Evolutionary conservation across 2,329 filamentous ascomycete species (phyloP), one percentile per base, ranked within the genome.

Genomic region (Talaromyces sp.): DNA sequence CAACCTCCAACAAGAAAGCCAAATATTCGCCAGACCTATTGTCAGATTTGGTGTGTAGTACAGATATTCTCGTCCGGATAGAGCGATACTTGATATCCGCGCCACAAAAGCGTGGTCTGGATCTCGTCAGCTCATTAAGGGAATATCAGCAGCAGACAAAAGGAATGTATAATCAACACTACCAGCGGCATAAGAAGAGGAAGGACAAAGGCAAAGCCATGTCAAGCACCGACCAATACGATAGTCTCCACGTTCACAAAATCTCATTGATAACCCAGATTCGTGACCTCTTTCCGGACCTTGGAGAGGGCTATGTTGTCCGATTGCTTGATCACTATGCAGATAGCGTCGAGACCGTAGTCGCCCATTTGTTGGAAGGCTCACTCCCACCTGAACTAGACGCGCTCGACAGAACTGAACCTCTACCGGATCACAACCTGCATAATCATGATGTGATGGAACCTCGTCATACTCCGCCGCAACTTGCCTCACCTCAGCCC

Each of bases 241-340:
- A 77, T 9, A 81, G 83, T 50, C 81, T 93, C 39, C 91, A 95
- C 72, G 80, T 94, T 24, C 92, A 97, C 76, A 88, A 84, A 48
- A 90, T 96, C 86, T 93, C 90, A 70, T 86, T 94, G 58, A 87
- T 98, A 60, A 90, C 90, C 0, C 92, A 96, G 75, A 84, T 99
- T n/a, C 93, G 97, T 73, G 94, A 99, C 73, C 82, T 98, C 0
- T 97, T 98, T 72, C 92, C 94, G 0, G 87, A 96, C 67, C 82
- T 98, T 10, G 93, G 93, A 5, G 89, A 91, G 3, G 91, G 85
- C 0, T 98, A 97, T 73, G 82, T 98, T 16, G 84, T 91, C 19
- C 90, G 86, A 70, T 83, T 96, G 10, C 82, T 97, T 27, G 90
- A 94, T 71, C 88, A 91, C 73, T 97, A 95, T 74, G 79, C 81